Base-by-base conservation (phyloP, 768 basidiomycete genomes). In the Ephemerocybe angulata region DNA sequence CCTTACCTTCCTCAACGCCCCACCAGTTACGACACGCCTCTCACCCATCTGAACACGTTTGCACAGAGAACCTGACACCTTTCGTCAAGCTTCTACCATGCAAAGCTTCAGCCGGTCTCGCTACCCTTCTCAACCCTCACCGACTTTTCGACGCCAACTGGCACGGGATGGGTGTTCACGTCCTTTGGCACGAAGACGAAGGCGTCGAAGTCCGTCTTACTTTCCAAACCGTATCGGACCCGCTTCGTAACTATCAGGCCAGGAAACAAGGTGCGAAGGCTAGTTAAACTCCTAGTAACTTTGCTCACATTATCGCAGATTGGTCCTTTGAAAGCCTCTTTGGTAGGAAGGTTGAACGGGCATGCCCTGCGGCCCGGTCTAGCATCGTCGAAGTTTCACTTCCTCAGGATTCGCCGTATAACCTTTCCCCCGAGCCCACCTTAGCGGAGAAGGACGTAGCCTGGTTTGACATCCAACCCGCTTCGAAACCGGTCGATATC, bases 21-120 rank as follows among this genome's bases (percentile, higher is more conserved):
- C 80, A 88, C 55, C 73, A 76, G 42, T 76, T 93, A 24, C 84
- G 86, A 56, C 87, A 94, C 61, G 90, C 88, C 1, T 82, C 83
- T 7, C 79, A 88, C 19, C 88, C 89, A 6, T 90, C 86, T 3
- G 91, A 95, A 65, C 77, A 86, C 61, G 89, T 98, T n/a, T 99
- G 96, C 66, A 98, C 96, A 4, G 97, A 98, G 66, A 98, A 98
- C 64, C 75, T 98, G 8, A 98, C 96, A 0, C 96, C 97, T 0
- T 97, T 98, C 72, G 78, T 98, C 55, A 93, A 96, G 66, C 83
- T 98, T 10, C 75, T 98, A 1, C 97, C 97, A 0, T 98, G 96
- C 76, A 92, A 97, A 65, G 85, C 90, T 4, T 73, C 79, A 19
- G 92, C 94, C 0, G 95, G 97, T 12, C 78, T 98, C 21, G 90